Evolutionary conservation across 352 stramenopile species (phyloP).

Genomic region (Albugo laibachii): DNA sequence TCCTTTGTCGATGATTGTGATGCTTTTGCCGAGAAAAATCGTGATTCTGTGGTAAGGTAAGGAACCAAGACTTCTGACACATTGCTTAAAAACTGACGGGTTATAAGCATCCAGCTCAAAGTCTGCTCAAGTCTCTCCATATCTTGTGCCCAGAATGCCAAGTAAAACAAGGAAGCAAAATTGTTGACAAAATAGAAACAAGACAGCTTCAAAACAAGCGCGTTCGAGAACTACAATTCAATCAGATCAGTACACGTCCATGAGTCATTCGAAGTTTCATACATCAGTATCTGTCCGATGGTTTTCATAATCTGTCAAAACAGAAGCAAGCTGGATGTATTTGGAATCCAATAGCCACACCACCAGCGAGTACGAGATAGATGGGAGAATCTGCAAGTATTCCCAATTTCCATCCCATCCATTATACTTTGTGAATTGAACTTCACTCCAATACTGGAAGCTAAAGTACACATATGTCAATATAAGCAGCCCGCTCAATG

Average conservation of each 20-base stretch:
- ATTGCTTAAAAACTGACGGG: slow-evolving; percentile 60
- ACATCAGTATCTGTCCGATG: slow-evolving; percentile 79
- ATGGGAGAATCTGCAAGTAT: slow-evolving; percentile 48
- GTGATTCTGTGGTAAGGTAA: slow-evolving; percentile 39
- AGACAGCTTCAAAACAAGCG: slow-evolving; percentile 94
- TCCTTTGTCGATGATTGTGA: too few species aligned
- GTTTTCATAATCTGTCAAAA: slow-evolving; percentile 87
- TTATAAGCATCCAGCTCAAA: slow-evolving; percentile 68
- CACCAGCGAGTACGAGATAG: slow-evolving; percentile 49
- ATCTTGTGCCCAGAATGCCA: slow-evolving; percentile 81
- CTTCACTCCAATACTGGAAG: slow-evolving; percentile 47
- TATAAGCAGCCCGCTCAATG: slow-evolving; percentile 42
- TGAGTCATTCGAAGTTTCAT: slow-evolving; percentile 1
- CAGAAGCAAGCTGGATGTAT: slow-evolving; percentile 82
- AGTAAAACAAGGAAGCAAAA: slow-evolving; percentile 92
- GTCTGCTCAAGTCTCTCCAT: slow-evolving; percentile 83
- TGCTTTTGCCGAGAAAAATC: too few species aligned
- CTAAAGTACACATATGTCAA: slow-evolving; percentile 73
- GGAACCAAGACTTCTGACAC: slow-evolving; percentile 60
- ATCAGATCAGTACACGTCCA: background rate
- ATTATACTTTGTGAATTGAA: slow-evolving; percentile 28
- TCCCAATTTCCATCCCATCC: slow-evolving; percentile 43
- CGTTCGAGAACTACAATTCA: slow-evolving; percentile 56
- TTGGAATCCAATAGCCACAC: slow-evolving; percentile 60
- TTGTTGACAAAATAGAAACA: slow-evolving; percentile 97